These are phyloP conservation scores for Miscanthus lutarioriparius DNA, from an alignment of 176 grass and related monocot genomes.

Conservation along the genomic window DNA sequence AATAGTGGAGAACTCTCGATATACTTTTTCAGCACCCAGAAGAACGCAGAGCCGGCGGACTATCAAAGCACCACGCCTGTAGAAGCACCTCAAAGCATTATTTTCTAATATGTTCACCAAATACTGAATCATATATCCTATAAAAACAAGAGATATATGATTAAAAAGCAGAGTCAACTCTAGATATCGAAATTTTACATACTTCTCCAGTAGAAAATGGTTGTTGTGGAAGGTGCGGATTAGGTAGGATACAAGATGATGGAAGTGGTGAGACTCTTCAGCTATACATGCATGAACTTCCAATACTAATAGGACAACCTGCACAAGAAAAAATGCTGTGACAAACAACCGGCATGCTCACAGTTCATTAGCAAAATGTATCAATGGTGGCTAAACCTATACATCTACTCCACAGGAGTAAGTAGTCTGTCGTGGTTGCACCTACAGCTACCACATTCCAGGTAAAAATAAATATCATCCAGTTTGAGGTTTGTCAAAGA, in stretches of 20 bases:
- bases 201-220: slow-evolving; percentile 85
- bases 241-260: slow-evolving; percentile 71
- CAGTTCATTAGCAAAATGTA: background rate
- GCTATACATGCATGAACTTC: slow-evolving; percentile 94
- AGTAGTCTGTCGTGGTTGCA: background rate
- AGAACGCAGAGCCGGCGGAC: slow-evolving; percentile 88
- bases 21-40: slow-evolving; percentile 87
- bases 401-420: background rate
- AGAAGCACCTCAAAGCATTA: slow-evolving; percentile 33
- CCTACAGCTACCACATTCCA: background rate
- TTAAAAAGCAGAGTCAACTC: slow-evolving; percentile 5
- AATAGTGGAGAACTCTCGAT: slow-evolving; percentile 78
- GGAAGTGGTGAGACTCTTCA: slow-evolving; percentile 78
- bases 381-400: background rate
- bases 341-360: slow-evolving; percentile 10
- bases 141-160: slow-evolving; percentile 29
- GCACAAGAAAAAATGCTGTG: slow-evolving; percentile 35
- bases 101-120: slow-evolving; percentile 17
- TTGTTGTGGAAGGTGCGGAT: slow-evolving; percentile 71
- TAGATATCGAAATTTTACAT: slow-evolving; percentile 35
- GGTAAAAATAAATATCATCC: slow-evolving; percentile 23
- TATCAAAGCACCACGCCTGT: slow-evolving; percentile 91
- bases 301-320: slow-evolving; percentile 94
- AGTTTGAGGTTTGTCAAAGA: background rate
- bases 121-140: slow-evolving; percentile 18